Evolutionary conservation across 1,284 basidiomycete genomes (phyloP).

Genomic region (Tetrapyrgos nigripes): DNA sequence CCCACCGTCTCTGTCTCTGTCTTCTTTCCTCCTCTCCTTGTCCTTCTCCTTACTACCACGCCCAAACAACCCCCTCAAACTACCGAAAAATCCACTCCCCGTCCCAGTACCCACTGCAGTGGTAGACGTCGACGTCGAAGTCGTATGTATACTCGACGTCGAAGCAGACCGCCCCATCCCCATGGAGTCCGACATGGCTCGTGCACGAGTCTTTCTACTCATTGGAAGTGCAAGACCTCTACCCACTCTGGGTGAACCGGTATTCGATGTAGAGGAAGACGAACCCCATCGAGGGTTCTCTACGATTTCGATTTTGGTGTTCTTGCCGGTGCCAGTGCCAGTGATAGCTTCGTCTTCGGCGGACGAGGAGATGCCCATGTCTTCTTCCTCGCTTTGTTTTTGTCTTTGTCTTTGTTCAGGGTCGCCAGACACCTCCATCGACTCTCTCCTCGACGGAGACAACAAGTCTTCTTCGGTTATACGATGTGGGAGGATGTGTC

Average conservation of each 20-base stretch:
- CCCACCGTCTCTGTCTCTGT: conserved; percentile 12
- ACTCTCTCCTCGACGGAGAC: neutral
- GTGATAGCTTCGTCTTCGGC: conserved; percentile 35
- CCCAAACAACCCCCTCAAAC: conserved; percentile 46
- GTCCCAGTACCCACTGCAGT: neutral
- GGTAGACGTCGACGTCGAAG: neutral
- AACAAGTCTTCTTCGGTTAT: conserved; percentile 51
- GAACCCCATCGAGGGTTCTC: conserved; percentile 64
- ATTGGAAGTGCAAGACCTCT: no score
- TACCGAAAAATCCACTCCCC: conserved; percentile 43
- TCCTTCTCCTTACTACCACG: conserved; percentile 14
- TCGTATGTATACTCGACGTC: no score
- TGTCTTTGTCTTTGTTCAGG: neutral
- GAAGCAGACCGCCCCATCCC: no score
- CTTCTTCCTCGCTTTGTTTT: conserved; percentile 39
- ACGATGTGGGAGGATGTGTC: conserved; percentile 42
- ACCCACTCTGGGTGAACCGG: no score
- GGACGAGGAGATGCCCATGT: conserved; percentile 15
- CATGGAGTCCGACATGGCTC: no score
- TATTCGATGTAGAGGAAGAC: no score
- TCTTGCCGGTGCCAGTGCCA: conserved; percentile 38
- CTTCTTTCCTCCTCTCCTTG: conserved; percentile 14
- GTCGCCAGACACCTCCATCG: conserved; percentile 17
- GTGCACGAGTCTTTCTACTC: no score
- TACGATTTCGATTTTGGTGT: conserved; percentile 47